Conservation (phyloP, 1,284 basidiomycete species). For the Vanrija pseudolonga region DNA sequence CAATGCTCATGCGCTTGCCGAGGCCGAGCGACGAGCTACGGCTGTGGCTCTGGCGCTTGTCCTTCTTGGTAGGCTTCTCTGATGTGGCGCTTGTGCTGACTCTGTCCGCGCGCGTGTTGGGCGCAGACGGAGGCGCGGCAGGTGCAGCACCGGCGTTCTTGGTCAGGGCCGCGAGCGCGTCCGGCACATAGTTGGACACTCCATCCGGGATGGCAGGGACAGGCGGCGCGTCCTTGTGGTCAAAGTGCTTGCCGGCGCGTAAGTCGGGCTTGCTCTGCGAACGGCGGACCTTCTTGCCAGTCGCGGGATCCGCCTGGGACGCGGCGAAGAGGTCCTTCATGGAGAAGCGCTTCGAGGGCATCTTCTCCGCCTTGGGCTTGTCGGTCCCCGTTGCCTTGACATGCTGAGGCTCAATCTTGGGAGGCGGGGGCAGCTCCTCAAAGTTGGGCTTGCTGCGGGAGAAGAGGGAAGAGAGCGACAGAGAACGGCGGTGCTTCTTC, state of each 20-base stretch:
- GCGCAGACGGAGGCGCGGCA: neutral
- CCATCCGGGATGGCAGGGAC: neutral
- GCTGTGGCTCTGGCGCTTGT: constrained; percentile 1
- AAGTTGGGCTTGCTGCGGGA: constrained; percentile 2
- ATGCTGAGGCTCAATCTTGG: neutral
- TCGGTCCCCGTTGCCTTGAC: neutral
- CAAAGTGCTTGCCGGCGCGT: neutral
- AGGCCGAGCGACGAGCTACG: constrained; percentile 1
- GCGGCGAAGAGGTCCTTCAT: constrained; percentile 15
- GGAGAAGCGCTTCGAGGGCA: constrained; percentile 7
- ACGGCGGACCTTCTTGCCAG: constrained; percentile 7
- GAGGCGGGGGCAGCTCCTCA: constrained; percentile 3
- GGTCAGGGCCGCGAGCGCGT: constrained; percentile 17
- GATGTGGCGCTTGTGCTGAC: neutral
- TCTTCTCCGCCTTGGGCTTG: neutral
- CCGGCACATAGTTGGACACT: constrained; percentile 8
- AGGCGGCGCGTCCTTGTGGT: neutral
- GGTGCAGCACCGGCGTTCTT: constrained; percentile 4
- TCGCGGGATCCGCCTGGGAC: neutral
- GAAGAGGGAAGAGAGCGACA: constrained; percentile 13
- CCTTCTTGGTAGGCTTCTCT: neutral
- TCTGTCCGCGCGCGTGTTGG: neutral
- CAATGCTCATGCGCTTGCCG: constrained; percentile 6
- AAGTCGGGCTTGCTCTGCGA: constrained; percentile 17
- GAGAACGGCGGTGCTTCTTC: constrained; percentile 5